These are phyloP conservation scores for Auriscalpium orientale DNA, from an alignment of 768 basidiomycete species.

Conservation along the genomic window DNA sequence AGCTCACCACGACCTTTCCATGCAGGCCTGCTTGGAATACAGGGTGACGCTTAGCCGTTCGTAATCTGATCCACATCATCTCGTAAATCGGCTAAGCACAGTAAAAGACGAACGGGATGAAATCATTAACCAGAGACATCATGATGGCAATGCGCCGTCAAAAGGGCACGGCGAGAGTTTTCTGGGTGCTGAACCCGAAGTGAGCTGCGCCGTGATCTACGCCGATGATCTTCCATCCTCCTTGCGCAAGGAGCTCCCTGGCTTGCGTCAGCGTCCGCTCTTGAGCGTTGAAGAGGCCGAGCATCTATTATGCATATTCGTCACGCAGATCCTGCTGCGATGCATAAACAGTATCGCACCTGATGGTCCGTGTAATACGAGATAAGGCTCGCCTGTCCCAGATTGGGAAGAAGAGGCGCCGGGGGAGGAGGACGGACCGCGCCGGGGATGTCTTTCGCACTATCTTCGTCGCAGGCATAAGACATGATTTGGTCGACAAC, in stretches of 20 bases:
- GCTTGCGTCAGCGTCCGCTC: conserved; percentile 32
- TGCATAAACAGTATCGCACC: background rate
- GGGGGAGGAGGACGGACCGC: conserved; percentile 17
- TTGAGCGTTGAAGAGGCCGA: conserved; percentile 30
- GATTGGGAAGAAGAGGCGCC: conserved; percentile 21
- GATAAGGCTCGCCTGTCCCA: conserved; percentile 5
- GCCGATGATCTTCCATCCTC: conserved; percentile 27
- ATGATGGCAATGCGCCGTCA: background rate
- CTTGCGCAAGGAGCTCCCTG: conserved; percentile 18
- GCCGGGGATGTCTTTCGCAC: conserved; percentile 19
- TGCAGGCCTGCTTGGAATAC: too few relatives aligned
- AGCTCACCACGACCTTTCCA: too few relatives aligned
- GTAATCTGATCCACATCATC: too few relatives aligned
- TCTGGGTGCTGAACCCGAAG: background rate
- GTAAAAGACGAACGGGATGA: too few relatives aligned
- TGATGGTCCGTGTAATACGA: background rate
- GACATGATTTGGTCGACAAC: conserved; percentile 35
- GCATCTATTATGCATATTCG: conserved; percentile 25
- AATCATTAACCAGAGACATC: background rate
- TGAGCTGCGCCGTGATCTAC: background rate
- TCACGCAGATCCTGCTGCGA: background rate
- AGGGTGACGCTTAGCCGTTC: too few relatives aligned
- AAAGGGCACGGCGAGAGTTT: background rate
- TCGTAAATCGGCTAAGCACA: too few relatives aligned
- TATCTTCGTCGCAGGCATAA: conserved; percentile 14